Evolutionary conservation across 768 basidiomycete genomes (phyloP).

Genomic region (Agrocybe praecox): DNA sequence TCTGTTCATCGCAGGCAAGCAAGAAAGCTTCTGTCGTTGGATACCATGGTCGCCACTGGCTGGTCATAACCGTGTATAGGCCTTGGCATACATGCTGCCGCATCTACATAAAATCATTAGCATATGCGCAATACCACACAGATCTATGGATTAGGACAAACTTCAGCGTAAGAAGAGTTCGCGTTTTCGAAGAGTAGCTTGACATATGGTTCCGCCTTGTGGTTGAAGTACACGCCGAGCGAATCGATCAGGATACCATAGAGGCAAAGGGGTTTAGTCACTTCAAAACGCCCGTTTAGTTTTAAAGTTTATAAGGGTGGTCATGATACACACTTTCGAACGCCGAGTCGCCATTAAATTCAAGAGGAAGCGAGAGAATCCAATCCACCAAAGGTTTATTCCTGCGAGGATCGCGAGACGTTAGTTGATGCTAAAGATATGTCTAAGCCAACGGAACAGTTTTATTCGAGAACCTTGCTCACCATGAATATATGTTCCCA

Average conservation of each 20-base stretch:
- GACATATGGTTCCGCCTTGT: conserved; percentile 68
- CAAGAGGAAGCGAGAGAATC: conserved; percentile 74
- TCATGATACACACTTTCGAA: conserved; percentile 67
- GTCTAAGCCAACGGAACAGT: not conserved
- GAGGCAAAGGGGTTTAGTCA: conserved; percentile 73
- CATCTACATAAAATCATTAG: conserved; percentile 47
- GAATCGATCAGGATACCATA: conserved; percentile 69
- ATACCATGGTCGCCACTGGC: conserved; percentile 73
- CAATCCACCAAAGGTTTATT: conserved; percentile 74
- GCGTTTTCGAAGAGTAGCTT: conserved; percentile 74
- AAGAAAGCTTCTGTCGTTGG: conserved; percentile 56
- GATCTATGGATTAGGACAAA: conserved; percentile 34
- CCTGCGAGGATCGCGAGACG: conserved; percentile 80
- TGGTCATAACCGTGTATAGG: conserved; percentile 56
- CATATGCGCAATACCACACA: too few relatives aligned
- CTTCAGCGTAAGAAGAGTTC: conserved; percentile 86
- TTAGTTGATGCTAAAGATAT: conserved; percentile 39
- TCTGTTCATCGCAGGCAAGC: conserved; percentile 47
- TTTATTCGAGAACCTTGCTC: conserved; percentile 14
- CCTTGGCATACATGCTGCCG: conserved; percentile 69
- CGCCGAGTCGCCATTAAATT: conserved; percentile 84
- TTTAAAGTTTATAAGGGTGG: too few relatives aligned
- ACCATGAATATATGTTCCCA: conserved; percentile 74
- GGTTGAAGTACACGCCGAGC: conserved; percentile 66
- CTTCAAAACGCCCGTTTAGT: conserved; percentile 35